Conservation (phyloP, 108 stramenopile species). For the Cyclostephanos tholiformis region DNA sequence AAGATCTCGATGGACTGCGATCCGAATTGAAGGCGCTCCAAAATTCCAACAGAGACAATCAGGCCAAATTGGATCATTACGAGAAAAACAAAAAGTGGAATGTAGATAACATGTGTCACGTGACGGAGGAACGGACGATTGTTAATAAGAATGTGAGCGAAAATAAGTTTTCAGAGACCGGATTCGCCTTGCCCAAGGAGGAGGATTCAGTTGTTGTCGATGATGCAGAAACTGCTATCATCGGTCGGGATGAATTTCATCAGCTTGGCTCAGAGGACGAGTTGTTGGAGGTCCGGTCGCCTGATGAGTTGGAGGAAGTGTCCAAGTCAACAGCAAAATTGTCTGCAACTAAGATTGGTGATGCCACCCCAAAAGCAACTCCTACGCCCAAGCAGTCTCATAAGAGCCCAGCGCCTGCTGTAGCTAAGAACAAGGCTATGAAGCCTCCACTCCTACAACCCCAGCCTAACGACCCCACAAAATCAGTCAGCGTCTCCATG, state of each 20-base stretch:
- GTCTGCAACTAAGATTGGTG: slow-evolving; percentile 40
- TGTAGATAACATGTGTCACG: slow-evolving; percentile 96
- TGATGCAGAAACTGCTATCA: neutral
- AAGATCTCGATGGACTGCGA: slow-evolving; percentile 80
- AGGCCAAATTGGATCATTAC: slow-evolving; percentile 84
- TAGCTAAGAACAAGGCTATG: neutral
- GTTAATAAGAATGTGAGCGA: slow-evolving; percentile 81
- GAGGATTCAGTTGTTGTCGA: slow-evolving; percentile 9
- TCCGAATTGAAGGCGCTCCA: slow-evolving; percentile 83
- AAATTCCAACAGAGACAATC: slow-evolving; percentile 57
- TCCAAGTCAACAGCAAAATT: slow-evolving; percentile 53
- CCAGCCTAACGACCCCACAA: slow-evolving; percentile 31
- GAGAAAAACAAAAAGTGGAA: slow-evolving; percentile 98
- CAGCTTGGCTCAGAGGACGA: slow-evolving; percentile 2
- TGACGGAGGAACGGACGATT: slow-evolving; percentile 92
- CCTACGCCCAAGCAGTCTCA: slow-evolving; percentile 4
- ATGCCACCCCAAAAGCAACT: slow-evolving; percentile 13
- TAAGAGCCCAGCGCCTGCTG: neutral
- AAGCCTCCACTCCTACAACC: slow-evolving; percentile 32
- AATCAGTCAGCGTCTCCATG: slow-evolving; percentile 65
- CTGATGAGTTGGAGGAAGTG: slow-evolving; percentile 38
- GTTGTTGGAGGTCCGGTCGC: slow-evolving; percentile 41
- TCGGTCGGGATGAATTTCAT: neutral
- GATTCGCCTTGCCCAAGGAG: slow-evolving; percentile 61
- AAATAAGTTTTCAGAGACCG: slow-evolving; percentile 66